Evolutionary conservation across 805 yeast genomes (phyloP), one percentile per base, ranked within the genome.

Genomic region (Saccharomycopsis fermentans): DNA sequence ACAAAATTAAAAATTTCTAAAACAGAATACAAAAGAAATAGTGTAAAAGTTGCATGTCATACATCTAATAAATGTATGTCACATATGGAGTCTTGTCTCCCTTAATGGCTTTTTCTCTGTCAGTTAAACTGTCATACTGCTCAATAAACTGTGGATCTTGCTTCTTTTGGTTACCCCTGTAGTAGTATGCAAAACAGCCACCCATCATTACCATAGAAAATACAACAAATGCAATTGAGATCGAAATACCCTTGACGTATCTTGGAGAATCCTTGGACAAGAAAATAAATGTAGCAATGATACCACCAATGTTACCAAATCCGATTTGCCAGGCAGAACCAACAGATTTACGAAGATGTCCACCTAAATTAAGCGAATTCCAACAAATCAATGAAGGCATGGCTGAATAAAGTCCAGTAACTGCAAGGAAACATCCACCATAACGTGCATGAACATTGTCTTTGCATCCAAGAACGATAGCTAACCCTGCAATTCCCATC

Each of bases 361-460:
- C 87, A 16, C 62, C 63, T 29, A 54, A 59, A 65, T 84, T 84
- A 67, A 83, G 72, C 11, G 82, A 75, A 21, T 78, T 69, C 89
- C 89, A 84, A 70, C 89, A 83, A 12, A 84, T 80, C 17, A 83
- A 68, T n/a, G 83, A 64, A 11, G 90, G 90, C 88, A 84, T 83
- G 16, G 81, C 79, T 6, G 82, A 70, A 68, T 84, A 84, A 19
- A 81, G 70, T 6, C 90, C 89, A 35, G 74, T 62, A 2, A 83
- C 84, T 24, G 77, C 66, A 52, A 84, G 69, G 76, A 84, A 84
- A 66, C 85, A 79, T 0, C 86, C 88, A 32, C 75, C 90, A 64
- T 84, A 84, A 59, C 84, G 74, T 11, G 80, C 76, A 56, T 71
- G 64, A 29, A 68, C 63, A 34, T 73, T 69, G 17, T 66, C 65